Evolutionary conservation across 140 eudicot genomes (phyloP).

Genomic region (Senecio squalidus): DNA sequence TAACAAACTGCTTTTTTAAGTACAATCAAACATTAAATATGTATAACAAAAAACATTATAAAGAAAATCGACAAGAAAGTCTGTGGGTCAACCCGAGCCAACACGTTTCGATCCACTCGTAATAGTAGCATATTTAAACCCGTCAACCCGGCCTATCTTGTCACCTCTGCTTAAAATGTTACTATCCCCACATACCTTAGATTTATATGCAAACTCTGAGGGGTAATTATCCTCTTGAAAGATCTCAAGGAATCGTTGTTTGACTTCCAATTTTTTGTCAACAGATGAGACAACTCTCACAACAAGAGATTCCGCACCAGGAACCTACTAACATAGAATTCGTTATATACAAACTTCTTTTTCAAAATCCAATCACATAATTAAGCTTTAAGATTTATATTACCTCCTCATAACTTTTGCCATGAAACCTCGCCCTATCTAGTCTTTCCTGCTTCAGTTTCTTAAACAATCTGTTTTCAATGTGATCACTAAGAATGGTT

Average conservation of each 20-base stretch:
- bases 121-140: too few relatives aligned
- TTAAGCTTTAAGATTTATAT: too few relatives aligned
- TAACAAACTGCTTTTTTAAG: too few relatives aligned
- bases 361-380: background rate
- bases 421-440: constrained; percentile 47
- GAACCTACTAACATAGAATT: constrained; percentile 42
- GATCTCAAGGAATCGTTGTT: constrained; percentile 50
- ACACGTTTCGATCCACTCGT: too few relatives aligned
- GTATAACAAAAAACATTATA: too few relatives aligned
- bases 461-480: constrained; percentile 43
- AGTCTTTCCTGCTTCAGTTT: constrained; percentile 42
- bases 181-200: constrained; percentile 48
- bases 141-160: too few relatives aligned
- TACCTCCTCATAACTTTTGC: constrained; percentile 54
- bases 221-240: constrained; percentile 58
- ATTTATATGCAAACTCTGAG: constrained; percentile 60
- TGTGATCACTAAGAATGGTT: constrained; percentile 60
- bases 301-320: constrained; percentile 55
- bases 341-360: background rate
- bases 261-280: constrained; percentile 64
- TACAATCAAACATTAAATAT: too few relatives aligned
- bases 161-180: too few relatives aligned
- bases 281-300: constrained; percentile 72
- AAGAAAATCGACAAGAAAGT: too few relatives aligned
- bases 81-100: too few relatives aligned